Evolutionary conservation across 768 basidiomycete genomes (phyloP), one percentile per base, ranked within the genome.

Genomic region (Podaxis mareebaensis): DNA sequence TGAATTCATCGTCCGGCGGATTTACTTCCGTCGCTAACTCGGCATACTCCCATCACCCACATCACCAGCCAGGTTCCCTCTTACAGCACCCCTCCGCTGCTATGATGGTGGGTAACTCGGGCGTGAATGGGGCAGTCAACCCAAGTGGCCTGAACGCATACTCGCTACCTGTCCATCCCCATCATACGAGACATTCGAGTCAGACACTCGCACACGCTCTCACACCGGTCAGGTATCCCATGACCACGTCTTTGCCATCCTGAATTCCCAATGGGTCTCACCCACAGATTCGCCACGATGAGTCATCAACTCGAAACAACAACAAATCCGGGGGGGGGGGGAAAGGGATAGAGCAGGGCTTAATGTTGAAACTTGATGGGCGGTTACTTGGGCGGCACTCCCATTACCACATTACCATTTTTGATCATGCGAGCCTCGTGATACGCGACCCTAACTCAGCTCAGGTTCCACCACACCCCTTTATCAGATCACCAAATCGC

Each of bases 201-300:
- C 80, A 78, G 56, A 73, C 81, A 54, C 71, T 82, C 53, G 76
- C 81, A 10, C 79, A 78, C 68, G 75, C 78, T 68, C 72, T 81
- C 64, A 76, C 78, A 63, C 77, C 81, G 66, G 74, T 76, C 70
- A 70, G 72, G 64, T 71, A 74, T 54, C 60, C 71, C 52, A 53
- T 65, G 46, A 30, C 65, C n/a, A 61, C 65, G n/a, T 66, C 65
- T 13, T 54, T 65, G 64, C 54, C 65, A 53, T 68, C 58, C 49
- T 64, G 56, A 64, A 46, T 8, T 2, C 40, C 39, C 60, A 39
- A 5, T 44, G 42, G 44, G 44, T 28, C 58, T 15, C 30, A 51
- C 49, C 10, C 33, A 59, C 44, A 20, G 36, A 13, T 33, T 28
- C 39, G 20, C 40, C 60, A 17, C 38, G 52, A 53, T 61, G 60